Evolutionary conservation across 2,329 filamentous ascomycete genomes (phyloP), one percentile per base, ranked within the genome.

Genomic region (Tolypocladium nubicola): DNA sequence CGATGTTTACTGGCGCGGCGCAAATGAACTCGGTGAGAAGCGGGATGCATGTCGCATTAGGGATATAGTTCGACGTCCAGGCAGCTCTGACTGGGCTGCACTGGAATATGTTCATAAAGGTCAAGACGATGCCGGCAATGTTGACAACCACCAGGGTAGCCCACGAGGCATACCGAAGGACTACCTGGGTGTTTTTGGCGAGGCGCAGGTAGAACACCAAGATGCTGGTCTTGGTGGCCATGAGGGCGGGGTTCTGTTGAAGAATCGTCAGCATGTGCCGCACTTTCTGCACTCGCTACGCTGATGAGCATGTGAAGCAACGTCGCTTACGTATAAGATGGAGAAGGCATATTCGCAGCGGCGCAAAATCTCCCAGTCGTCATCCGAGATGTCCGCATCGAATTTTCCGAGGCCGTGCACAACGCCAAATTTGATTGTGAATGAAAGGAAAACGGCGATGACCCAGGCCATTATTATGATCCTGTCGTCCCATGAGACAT

Each of bases 141-240:
- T 94, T 95, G 68, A 96, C 90, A 26, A 96, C 79, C 53, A 76
- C 77, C 1, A 97, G 76, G 0, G 89, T 90, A 5, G 80, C 77
- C 76, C 91, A 91, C n/a, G 90, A 94, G n/a, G 86, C 85, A 72
- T 87, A 83, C 59, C 88, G 84, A 62, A 96, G 86, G 54, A 92
- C 77, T 61, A 84, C 83, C 63, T 95, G 85, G 0, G 83, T 86
- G 59, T 90, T 88, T 65, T 86, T 87, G 33, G 90, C 89, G 53
- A 97, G 79, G 45, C 87, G 86, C 54, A 97, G 79, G 73, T 95
- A 97, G 71, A 97, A 97, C 56, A 94, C 80, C 58, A 97, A 79
- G 64, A 97, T 89, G n/a, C 90, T 95, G 0, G 89, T 91, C 73
- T 97, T 97, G 54, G 90, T 90, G 3, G 88, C 85, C 89, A 96